Evolutionary conservation across 176 grass and related monocot genomes (phyloP).

Genomic region (Panicum miliaceum): DNA sequence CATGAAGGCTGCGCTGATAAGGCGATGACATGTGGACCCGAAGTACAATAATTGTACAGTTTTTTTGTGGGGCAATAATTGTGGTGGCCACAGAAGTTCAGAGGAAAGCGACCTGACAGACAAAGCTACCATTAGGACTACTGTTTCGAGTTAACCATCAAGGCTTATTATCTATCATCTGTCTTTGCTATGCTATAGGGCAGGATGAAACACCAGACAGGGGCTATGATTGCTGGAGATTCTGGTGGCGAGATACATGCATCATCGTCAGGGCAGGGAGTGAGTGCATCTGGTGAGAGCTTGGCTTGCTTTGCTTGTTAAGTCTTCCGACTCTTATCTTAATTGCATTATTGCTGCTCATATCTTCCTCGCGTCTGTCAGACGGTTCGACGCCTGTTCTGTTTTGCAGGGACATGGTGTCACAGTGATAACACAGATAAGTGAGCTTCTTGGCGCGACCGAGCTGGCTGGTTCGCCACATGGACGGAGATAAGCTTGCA

Average conservation of each 20-base stretch:
- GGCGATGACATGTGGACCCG: slow-evolving; percentile 21
- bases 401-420: neutral
- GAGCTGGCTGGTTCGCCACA: slow-evolving; percentile 17
- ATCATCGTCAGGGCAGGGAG: neutral
- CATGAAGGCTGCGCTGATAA: slow-evolving; percentile 28
- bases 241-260: neutral
- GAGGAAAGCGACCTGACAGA: neutral
- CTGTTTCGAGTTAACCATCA: neutral
- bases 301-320: neutral
- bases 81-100: neutral
- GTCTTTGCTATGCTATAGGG: neutral
- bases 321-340: neutral
- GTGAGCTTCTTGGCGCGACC: neutral
- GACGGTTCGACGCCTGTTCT: slow-evolving; percentile 4
- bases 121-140: neutral
- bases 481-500: slow-evolving; percentile 7
- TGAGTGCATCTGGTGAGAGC: neutral
- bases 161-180: neutral
- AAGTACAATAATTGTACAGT: slow-evolving; percentile 41
- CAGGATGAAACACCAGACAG: neutral
- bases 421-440: neutral
- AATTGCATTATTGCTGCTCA: slow-evolving; percentile 16
- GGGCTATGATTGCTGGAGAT: neutral
- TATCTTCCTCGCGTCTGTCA: neutral
- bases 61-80: slow-evolving; percentile 18